Base-by-base conservation (phyloP, 768 basidiomycete species). In the Dacryopinax spathularia region DNA sequence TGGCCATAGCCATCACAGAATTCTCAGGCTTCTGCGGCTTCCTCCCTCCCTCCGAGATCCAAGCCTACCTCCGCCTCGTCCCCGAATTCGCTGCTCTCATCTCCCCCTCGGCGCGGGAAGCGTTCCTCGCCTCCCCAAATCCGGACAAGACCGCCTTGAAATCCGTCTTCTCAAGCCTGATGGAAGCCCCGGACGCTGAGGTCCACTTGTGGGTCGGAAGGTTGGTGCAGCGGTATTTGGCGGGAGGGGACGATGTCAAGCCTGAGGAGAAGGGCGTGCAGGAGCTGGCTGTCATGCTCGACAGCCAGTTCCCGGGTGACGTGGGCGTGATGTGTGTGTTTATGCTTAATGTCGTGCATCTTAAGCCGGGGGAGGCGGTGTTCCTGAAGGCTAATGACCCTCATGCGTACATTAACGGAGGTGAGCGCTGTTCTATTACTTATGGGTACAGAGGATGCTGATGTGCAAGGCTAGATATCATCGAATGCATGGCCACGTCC, bases 401-500 rank as follows among this genome's bases (percentile, higher is more conserved):
- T 1, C 96, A 99, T 68, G 96, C 96, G 0, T 99, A 98, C 73
- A 80, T 98, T 61, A 85, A 82, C 36, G 96, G 96, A 73, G 93
- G 94, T 91, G 69, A 66, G 84, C 66, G 31, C 31, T 71, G 18
- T 6, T 34, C 18, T 33, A 29, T 61, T n/a, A 15, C 12, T 27
- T 9, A 22, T 16, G 10, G 12, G 3, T 44, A 22, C 61, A 66
- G 37, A 18, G 33, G 27, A 34, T 16, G 60, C 62, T 62, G 35
- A 43, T 18, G 1, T 62, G 39, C 27, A 33, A 3, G n/a, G n/a
- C n/a, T 69, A 95, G 95, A 99, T 71, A 94, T 94, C 74, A 91
- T 98, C 71, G 96, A 98, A 72, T 95, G 92, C 77, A 98, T 98
- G 94, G 95, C 95, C 27, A 94, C 94, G 66, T 94, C 91, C 0